Conservation (phyloP, 345 rosid species). For the Raphanus sativus region DNA sequence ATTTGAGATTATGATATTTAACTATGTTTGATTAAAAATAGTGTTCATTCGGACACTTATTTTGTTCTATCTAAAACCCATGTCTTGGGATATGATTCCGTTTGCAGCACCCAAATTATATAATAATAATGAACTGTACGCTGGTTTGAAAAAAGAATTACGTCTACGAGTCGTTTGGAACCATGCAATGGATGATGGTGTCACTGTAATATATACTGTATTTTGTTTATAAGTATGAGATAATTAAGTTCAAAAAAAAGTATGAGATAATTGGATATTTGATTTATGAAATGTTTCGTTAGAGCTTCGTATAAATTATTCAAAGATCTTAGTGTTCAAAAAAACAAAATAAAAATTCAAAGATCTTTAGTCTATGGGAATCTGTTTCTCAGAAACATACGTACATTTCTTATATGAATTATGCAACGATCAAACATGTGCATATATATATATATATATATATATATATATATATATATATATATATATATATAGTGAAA, state of each 20-base stretch:
- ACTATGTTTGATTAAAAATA: neutral
- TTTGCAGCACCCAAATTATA: conserved; percentile 6
- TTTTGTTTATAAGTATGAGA: neutral
- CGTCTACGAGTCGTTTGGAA: neutral
- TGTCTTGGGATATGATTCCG: conserved; percentile 33
- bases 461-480: neutral
- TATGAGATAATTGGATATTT: conserved; percentile 4
- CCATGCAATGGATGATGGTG: neutral
- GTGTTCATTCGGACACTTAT: conserved; percentile 18
- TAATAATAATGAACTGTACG: neutral
- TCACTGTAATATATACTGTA: neutral
- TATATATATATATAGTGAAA: neutral
- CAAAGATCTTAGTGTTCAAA: neutral
- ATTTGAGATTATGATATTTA: neutral
- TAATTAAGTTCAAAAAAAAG: neutral
- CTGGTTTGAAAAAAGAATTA: neutral
- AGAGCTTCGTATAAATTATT: neutral
- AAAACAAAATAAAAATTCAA: no score
- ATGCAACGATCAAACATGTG: neutral
- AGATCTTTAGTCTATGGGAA: neutral
- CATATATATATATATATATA: neutral
- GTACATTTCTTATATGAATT: neutral
- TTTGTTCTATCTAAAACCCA: conserved; percentile 27
- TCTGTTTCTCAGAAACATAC: neutral
- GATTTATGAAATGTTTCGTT: neutral